Evolutionary conservation across 148 eudicot species (phyloP), one percentile per base, ranked within the genome.

Genomic region (Drosera capensis): DNA sequence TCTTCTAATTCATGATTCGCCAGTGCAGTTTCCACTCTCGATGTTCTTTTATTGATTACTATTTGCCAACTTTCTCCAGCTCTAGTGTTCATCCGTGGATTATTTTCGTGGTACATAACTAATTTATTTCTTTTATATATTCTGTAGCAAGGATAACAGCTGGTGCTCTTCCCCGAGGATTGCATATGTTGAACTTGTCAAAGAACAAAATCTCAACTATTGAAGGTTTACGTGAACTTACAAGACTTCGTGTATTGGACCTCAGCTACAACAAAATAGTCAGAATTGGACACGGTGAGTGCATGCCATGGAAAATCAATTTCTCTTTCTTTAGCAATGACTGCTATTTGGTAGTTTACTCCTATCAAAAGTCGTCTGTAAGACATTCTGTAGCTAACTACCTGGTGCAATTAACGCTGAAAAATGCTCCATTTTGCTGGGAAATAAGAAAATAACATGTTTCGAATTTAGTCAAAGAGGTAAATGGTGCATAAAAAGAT

Each of bases 111-210:
- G 19, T 35, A 51, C 41, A 7, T 3, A 20, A 19, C 30, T 25
- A 17, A 34, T 7, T n/a, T 19, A 28, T 50, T 34, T 53, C 36
- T 18, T 41, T 18, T 13, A 43, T 28, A 18, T 19, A 43, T 4
- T 28, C n/a, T 52, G 52, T 67, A 90, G 99, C 60, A 63, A 84
- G 77, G 57, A 80, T 90, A 47, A 79, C 93, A 14, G 75, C 85
- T 25, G 99, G 95, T 63, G 71, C 85, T 62, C 93, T 90, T 48
- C 99, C 99, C 46, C 79, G 99, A 54, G 95, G 88, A 36, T 73
- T 90, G 25, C 99, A 90, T 62, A 58, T 63, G 63, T 43, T 84
- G 71, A 90, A 90, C 50, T 56, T 90, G 22, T 84, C 99, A 43
- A 90, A 74, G 60, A 90, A 90, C 66, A 80, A 62, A 21, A 75